Percentiles rank a stretch among this genome's conserved stretches.
These are phyloP conservation scores for Agaricus subrufescens DNA, from an alignment of 768 basidiomycete species.

Conservation along the genomic window DNA sequence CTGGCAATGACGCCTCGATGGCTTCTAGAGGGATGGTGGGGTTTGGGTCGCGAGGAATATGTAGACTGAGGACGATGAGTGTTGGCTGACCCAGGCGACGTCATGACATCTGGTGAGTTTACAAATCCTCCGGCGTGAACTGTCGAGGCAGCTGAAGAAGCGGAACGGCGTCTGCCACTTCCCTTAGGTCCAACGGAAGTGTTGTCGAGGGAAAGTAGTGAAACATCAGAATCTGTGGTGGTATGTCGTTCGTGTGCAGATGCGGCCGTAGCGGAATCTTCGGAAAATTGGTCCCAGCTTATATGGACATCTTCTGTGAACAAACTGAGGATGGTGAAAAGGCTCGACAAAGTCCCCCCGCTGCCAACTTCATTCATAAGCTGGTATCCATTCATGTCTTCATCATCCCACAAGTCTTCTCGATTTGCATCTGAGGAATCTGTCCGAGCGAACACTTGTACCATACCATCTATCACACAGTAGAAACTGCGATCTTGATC, in stretches of 20 bases:
- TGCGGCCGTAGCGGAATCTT: constrained; percentile 20
- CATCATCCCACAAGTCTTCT: constrained; percentile 69
- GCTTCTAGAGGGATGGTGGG: constrained; percentile 26
- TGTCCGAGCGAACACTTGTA: constrained; percentile 84
- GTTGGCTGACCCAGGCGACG: constrained; percentile 3
- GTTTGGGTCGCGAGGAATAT: constrained; percentile 13
- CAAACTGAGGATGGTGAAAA: constrained; percentile 94
- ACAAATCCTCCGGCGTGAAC: constrained; percentile 42
- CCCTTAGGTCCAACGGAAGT: constrained; percentile 16
- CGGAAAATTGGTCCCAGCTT: constrained; percentile 69
- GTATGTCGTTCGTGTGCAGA: constrained; percentile 29
- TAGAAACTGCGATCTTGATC: constrained; percentile 95
- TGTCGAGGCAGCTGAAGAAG: constrained; percentile 68
- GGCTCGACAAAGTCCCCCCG: constrained; percentile 90
- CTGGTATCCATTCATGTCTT: constrained; percentile 94
- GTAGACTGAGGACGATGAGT: constrained; percentile 18
- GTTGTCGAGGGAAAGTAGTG: constrained; percentile 46
- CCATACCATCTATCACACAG: constrained; percentile 96
- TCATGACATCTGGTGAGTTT: constrained; percentile 16
- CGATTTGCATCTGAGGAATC: constrained; percentile 43
- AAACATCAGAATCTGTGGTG: constrained; percentile 53
- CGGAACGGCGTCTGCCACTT: constrained; percentile 46
- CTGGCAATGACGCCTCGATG: constrained; percentile 83
- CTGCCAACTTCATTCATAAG: constrained; percentile 94
- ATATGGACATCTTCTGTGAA: constrained; percentile 94